Conservation (phyloP, 169 alveolate genomes). For the Plasmodium inui region DNA sequence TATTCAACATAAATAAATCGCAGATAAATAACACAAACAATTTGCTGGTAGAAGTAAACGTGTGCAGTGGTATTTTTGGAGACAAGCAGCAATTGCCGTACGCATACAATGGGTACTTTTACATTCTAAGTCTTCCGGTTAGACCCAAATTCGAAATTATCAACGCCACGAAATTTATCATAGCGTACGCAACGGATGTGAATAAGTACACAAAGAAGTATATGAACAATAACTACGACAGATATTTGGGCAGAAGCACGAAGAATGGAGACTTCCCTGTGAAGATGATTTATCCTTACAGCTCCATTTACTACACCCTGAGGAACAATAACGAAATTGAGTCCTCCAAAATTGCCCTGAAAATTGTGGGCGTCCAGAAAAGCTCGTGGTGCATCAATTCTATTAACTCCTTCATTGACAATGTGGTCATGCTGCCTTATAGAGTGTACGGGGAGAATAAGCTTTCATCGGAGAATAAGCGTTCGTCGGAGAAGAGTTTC, state of each 20-base stretch:
- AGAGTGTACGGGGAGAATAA: conserved; percentile 42
- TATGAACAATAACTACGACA: conserved; percentile 27
- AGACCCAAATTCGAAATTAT: conserved; percentile 86
- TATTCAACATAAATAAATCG: conserved; percentile 49
- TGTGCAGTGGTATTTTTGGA: conserved; percentile 86
- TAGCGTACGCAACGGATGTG: conserved; percentile 81
- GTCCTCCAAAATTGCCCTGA: conserved; percentile 77
- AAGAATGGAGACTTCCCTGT: conserved; percentile 62
- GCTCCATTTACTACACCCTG: conserved; percentile 60
- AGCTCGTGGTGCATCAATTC: conserved; percentile 61
- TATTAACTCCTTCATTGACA: conserved; percentile 66
- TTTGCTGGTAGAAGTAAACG: conserved; percentile 82
- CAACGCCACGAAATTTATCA: conserved; percentile 82
- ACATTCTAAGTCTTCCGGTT: conserved; percentile 83
- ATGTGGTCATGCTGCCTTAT: conserved; percentile 45
- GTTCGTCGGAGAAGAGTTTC: neutral
- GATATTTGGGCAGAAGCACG: conserved; percentile 59
- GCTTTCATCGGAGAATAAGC: neutral
- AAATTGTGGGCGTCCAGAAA: conserved; percentile 71
- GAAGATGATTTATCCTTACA: conserved; percentile 76
- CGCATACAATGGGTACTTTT: conserved; percentile 86
- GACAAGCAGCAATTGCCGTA: conserved; percentile 86
- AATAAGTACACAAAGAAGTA: conserved; percentile 43
- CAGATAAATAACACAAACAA: conserved; percentile 75
- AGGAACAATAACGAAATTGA: conserved; percentile 62